phyloP scores from a whole-genome alignment of 1,284 basidiomycete species.

The Irpex lacteus region DNA sequence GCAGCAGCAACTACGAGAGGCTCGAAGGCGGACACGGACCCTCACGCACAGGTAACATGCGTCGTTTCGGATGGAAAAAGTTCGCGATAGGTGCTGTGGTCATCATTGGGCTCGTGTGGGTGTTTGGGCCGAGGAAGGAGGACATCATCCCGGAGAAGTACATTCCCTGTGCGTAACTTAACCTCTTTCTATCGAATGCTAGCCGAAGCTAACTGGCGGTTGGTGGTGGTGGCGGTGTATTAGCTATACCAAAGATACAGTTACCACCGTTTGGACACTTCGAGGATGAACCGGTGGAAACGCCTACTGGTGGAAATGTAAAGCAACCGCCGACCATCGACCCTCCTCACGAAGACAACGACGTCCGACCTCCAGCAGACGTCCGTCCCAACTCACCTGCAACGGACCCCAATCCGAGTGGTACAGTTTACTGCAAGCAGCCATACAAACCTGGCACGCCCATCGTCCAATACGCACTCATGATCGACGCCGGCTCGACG shows the following conservation, averaged over 20 bases:
- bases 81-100: slow-evolving; percentile 54
- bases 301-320: not conserved
- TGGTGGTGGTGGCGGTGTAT: not conserved
- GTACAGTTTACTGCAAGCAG: slow-evolving; percentile 64
- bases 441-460: slow-evolving; percentile 47
- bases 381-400: slow-evolving; percentile 49
- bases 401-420: slow-evolving; percentile 61
- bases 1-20: slow-evolving; percentile 57
- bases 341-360: slow-evolving; percentile 19
- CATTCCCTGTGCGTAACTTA: slow-evolving; percentile 24
- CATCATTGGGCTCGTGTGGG: slow-evolving; percentile 58
- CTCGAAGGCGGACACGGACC: slow-evolving; percentile 62
- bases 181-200: not conserved
- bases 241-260: slow-evolving; percentile 19
- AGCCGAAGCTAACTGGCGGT: not conserved
- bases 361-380: slow-evolving; percentile 14
- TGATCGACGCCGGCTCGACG: slow-evolving; percentile 98
- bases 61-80: slow-evolving; percentile 62
- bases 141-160: slow-evolving; percentile 24
- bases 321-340: slow-evolving; percentile 4
- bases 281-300: not conserved
- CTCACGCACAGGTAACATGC: slow-evolving; percentile 27
- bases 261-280: slow-evolving; percentile 8
- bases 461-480: slow-evolving; percentile 90
- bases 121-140: slow-evolving; percentile 55